Conservation (phyloP, 805 yeast genomes). For the Wickerhamiella slavikovae region DNA sequence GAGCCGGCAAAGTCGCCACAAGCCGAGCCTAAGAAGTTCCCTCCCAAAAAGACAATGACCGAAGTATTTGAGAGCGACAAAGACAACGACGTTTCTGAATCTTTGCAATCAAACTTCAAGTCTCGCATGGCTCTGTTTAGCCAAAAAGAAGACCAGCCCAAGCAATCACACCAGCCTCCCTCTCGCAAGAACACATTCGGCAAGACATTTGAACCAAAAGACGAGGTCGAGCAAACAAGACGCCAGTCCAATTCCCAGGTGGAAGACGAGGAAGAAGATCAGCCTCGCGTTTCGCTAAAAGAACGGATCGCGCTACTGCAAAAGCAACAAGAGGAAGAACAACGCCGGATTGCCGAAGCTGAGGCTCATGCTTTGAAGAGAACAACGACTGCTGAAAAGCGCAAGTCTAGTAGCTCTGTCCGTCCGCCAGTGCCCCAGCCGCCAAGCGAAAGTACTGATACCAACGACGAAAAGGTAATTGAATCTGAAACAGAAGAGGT, state of each 20-base stretch:
- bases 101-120: conserved; percentile 17
- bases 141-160: conserved; percentile 17
- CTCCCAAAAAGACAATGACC: not conserved
- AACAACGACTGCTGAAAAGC: conserved; percentile 27
- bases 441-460: too few species aligned
- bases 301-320: conserved; percentile 76
- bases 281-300: conserved; percentile 61
- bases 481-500: too few species aligned
- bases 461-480: too few species aligned
- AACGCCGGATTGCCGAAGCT: conserved; percentile 42
- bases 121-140: conserved; percentile 30
- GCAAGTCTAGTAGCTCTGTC: too few species aligned
- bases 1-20: not conserved
- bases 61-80: conserved; percentile 1
- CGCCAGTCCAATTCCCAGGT: conserved; percentile 7
- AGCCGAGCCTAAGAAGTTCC: not conserved
- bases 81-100: conserved; percentile 4
- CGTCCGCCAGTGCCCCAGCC: too few species aligned
- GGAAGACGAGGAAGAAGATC: conserved; percentile 24
- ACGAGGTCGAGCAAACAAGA: conserved; percentile 2
- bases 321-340: conserved; percentile 61
- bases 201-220: conserved; percentile 3
- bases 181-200: conserved; percentile 6
- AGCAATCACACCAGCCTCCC: conserved; percentile 6
- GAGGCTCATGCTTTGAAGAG: conserved; percentile 8